Conservation (phyloP, 257 asterid species). For the Apocynum venetum region DNA sequence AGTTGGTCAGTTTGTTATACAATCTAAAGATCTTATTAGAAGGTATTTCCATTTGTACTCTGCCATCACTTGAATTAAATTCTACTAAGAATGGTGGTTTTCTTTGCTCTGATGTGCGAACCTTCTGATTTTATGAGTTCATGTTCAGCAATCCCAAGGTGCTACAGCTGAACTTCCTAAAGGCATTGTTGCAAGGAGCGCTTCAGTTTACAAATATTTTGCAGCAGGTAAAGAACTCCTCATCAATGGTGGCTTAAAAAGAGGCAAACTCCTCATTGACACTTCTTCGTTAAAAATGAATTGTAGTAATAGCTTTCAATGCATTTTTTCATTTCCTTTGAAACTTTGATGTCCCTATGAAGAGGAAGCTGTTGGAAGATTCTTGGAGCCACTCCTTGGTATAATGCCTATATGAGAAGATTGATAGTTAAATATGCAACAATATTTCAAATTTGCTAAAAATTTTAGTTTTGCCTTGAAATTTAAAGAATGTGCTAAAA, state of each 20-base stretch:
- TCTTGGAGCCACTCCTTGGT: too few relatives aligned
- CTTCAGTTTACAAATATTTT: constrained; percentile 65
- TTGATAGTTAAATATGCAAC: too few relatives aligned
- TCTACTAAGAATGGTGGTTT: background rate
- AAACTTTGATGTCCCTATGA: too few relatives aligned
- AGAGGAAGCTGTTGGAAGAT: too few relatives aligned
- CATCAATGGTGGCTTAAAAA: background rate
- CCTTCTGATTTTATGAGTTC: constrained; percentile 7
- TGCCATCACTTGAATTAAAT: background rate
- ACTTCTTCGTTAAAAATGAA: constrained; percentile 38
- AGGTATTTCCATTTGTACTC: constrained; percentile 35
- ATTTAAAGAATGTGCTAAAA: too few relatives aligned
- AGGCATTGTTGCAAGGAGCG: constrained; percentile 93
- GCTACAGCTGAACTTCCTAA: constrained; percentile 60
- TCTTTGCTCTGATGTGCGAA: background rate
- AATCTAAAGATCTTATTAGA: constrained; percentile 54
- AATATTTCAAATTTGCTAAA: too few relatives aligned
- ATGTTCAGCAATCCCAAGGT: constrained; percentile 56
- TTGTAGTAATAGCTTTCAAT: constrained; percentile 27
- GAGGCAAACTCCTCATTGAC: constrained; percentile 51
- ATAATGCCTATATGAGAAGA: too few relatives aligned
- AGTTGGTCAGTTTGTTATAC: constrained; percentile 46
- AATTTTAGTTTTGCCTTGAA: too few relatives aligned
- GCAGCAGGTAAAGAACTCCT: constrained; percentile 57
- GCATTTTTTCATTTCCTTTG: background rate